These are phyloP conservation scores for Boechera divaricarpa DNA, from an alignment of 345 rosid species.

Conservation along the genomic window DNA sequence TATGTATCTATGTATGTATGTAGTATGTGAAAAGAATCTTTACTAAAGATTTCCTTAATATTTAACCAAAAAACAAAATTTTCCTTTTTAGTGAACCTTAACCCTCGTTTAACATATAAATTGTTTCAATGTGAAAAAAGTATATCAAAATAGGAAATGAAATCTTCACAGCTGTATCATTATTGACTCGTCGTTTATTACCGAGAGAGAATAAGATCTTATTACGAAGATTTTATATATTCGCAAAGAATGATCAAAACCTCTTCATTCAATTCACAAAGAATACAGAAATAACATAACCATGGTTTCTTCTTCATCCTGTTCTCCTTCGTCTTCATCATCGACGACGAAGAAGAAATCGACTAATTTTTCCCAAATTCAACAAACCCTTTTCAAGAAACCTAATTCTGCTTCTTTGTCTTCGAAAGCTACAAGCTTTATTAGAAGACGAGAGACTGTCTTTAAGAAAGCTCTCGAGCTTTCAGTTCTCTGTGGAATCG, in stretches of 20 bases:
- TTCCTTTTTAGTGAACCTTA: no score
- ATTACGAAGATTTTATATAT: not conserved
- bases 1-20: no score
- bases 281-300: not conserved
- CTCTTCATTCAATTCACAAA: slow-evolving; percentile 27
- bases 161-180: not conserved
- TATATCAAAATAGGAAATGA: not conserved
- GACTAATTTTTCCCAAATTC: no score
- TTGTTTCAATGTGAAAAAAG: not conserved
- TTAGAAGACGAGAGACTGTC: slow-evolving; percentile 32
- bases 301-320: slow-evolving; percentile 35
- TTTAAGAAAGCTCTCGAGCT: slow-evolving; percentile 44
- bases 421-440: slow-evolving; percentile 7
- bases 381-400: no score
- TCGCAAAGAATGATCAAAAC: not conserved
- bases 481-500: slow-evolving; percentile 38
- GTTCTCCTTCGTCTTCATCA: slow-evolving; percentile 3
- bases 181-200: slow-evolving; percentile 18
- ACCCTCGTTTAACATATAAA: not conserved
- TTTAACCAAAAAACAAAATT: no score
- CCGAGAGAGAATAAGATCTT: not conserved
- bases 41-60: no score
- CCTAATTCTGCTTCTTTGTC: not conserved
- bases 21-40: no score
- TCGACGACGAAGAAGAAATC: no score